These are phyloP conservation scores for Saccharum officinarum DNA, from an alignment of 176 grass and related monocot genomes.

Conservation along the genomic window DNA sequence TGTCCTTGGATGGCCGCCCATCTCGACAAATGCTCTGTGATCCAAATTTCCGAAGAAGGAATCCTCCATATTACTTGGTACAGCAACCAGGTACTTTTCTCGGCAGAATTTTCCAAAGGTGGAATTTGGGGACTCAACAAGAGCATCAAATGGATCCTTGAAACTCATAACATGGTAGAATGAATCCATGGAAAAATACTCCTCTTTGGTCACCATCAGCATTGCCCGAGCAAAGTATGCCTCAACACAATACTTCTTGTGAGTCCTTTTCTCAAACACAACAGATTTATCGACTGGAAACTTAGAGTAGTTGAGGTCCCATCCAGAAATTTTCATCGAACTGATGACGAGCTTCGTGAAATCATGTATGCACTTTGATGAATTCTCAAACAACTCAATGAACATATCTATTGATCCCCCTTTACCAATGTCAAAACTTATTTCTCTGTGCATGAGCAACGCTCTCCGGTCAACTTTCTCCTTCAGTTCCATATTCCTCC, in stretches of 20 bases:
- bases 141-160: conserved; percentile 64
- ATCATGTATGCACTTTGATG: conserved; percentile 62
- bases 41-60: conserved; percentile 82
- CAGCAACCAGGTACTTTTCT: conserved; percentile 54
- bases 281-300: conserved; percentile 31
- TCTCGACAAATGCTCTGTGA: conserved; percentile 64
- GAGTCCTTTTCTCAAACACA: conserved; percentile 48
- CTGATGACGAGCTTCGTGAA: conserved; percentile 63
- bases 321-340: conserved; percentile 64
- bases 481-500: conserved; percentile 45
- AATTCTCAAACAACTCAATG: conserved; percentile 36
- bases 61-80: conserved; percentile 63
- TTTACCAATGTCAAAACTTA: conserved; percentile 5
- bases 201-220: conserved; percentile 33
- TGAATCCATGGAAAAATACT: conserved; percentile 38
- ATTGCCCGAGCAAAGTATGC: conserved; percentile 66
- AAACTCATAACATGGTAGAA: conserved; percentile 61
- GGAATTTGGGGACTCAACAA: conserved; percentile 58
- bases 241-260: conserved; percentile 75
- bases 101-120: conserved; percentile 78
- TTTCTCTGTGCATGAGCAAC: neutral
- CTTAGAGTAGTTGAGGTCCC: conserved; percentile 42
- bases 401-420: conserved; percentile 51
- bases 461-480: conserved; percentile 30
- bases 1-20: conserved; percentile 79